A percentile compares a stretch with the other conserved stretches of the same genome.
Conservation (phyloP, 2,329 filamentous ascomycete species). For the Aureobasidium sp. region DNA sequence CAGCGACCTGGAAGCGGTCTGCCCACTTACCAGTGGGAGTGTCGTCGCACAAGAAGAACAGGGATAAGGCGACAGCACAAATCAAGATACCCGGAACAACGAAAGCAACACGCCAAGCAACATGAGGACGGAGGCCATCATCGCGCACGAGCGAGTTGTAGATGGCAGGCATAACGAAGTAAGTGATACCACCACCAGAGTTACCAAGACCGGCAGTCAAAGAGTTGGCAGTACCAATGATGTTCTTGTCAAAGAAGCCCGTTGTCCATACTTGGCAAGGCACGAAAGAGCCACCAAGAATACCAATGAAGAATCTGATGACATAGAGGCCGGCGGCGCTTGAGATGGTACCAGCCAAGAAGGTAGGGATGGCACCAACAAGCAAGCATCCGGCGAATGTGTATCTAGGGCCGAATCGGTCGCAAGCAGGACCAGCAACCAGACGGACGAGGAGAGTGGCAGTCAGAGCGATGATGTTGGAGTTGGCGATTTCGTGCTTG, state of each 20-base stretch:
- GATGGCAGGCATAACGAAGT: constrained; percentile 88
- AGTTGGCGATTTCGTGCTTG: constrained; percentile 68
- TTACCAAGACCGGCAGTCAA: constrained; percentile 80
- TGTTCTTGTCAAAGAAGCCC: constrained; percentile 86
- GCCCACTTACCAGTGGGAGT: constrained; percentile 77
- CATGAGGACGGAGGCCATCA: constrained; percentile 52
- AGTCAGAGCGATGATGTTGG: constrained; percentile 74
- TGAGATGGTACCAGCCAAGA: constrained; percentile 68
- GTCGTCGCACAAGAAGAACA: constrained; percentile 69
- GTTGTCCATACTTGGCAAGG: constrained; percentile 91
- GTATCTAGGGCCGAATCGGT: constrained; percentile 69
- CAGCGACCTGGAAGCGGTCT: constrained; percentile 53
- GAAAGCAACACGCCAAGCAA: constrained; percentile 78
- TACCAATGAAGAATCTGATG: constrained; percentile 71
- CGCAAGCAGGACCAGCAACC: constrained; percentile 74
- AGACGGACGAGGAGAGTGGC: constrained; percentile 70
- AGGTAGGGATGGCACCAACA: constrained; percentile 69
- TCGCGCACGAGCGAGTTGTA: constrained; percentile 63
- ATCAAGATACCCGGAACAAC: constrained; percentile 75
- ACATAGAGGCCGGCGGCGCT: constrained; percentile 59
- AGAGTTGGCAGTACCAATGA: constrained; percentile 82
- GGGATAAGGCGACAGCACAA: constrained; percentile 52
- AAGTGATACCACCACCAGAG: constrained; percentile 80
- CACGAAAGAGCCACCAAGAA: constrained; percentile 70
- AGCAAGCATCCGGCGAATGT: constrained; percentile 75